A percentile compares a stretch with the other conserved stretches of the same genome.
Conservation (phyloP, 768 basidiomycete species). For the Fomitopsis pulvina region DNA sequence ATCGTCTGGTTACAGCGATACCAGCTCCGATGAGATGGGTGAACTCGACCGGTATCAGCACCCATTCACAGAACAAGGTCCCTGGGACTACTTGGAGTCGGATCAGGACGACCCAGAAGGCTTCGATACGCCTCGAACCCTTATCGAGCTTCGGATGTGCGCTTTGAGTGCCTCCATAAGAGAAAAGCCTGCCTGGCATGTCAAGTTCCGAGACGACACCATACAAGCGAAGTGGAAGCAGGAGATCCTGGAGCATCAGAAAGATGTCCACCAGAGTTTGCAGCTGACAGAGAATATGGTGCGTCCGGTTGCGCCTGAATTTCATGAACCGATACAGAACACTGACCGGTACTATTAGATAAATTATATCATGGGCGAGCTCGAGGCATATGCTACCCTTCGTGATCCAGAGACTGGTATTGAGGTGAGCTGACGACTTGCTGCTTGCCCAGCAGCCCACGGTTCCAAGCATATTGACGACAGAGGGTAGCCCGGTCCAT, state of each 20-base stretch:
- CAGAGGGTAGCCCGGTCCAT: neutral
- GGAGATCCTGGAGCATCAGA: conserved; percentile 7
- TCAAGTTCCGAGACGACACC: conserved; percentile 2
- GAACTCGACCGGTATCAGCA: neutral
- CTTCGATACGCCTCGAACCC: neutral
- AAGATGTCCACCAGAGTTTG: neutral
- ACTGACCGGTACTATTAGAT: conserved; percentile 1
- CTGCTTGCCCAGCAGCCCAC: neutral
- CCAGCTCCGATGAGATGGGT: too few relatives aligned
- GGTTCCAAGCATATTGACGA: neutral
- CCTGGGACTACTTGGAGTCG: neutral
- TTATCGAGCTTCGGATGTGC: conserved; percentile 10
- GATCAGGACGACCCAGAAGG: neutral
- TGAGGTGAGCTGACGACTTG: neutral
- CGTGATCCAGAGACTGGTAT: conserved; percentile 6
- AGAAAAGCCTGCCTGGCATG: conserved; percentile 5
- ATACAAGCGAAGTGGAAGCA: conserved; percentile 3
- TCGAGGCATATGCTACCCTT: conserved; percentile 1
- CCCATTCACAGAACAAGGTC: neutral
- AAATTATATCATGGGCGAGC: conserved; percentile 5
- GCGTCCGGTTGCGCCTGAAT: neutral
- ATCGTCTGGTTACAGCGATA: too few relatives aligned
- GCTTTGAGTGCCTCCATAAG: neutral
- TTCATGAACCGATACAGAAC: neutral
- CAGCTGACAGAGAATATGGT: neutral